A percentile compares a stretch with the other conserved stretches of the same genome.
These are phyloP conservation scores for Lactuca saligna DNA, from an alignment of 129 eudicot species.

Conservation along the genomic window DNA sequence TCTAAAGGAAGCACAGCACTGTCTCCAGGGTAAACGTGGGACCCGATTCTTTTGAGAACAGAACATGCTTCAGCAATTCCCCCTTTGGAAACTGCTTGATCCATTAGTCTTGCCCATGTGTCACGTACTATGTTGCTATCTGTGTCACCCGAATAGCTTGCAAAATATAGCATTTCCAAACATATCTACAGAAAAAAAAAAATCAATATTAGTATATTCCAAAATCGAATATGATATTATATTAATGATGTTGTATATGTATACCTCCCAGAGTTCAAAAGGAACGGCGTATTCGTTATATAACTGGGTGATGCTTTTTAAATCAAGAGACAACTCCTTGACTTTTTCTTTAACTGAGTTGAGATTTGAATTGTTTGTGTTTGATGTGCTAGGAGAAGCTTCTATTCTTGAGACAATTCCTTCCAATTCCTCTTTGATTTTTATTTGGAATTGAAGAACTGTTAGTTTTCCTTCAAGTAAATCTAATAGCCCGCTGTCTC, in stretches of 20 bases:
- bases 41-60: slow-evolving; percentile 86
- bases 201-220: background rate
- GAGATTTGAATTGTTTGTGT: slow-evolving; percentile 41
- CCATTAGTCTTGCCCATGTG: slow-evolving; percentile 92
- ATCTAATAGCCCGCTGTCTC: slow-evolving; percentile 82
- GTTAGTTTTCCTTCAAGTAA: slow-evolving; percentile 94
- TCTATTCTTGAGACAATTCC: slow-evolving; percentile 55
- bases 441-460: slow-evolving; percentile 84
- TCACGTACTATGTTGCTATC: slow-evolving; percentile 87
- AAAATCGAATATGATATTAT: background rate
- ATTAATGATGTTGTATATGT: too few species aligned
- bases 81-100: slow-evolving; percentile 89
- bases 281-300: slow-evolving; percentile 99
- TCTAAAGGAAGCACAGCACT: slow-evolving; percentile 80
- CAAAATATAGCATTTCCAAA: slow-evolving; percentile 92
- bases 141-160: slow-evolving; percentile 90
- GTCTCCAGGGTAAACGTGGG: slow-evolving; percentile 90
- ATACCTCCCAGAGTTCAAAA: slow-evolving; percentile 96
- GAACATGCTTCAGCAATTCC: slow-evolving; percentile 98
- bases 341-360: slow-evolving; percentile 51
- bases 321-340: slow-evolving; percentile 75
- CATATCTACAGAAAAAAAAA: slow-evolving; percentile 54
- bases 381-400: slow-evolving; percentile 54
- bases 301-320: slow-evolving; percentile 86
- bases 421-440: slow-evolving; percentile 80